Conservation (phyloP, 768 basidiomycete species). For the Pleurotus giganteus region DNA sequence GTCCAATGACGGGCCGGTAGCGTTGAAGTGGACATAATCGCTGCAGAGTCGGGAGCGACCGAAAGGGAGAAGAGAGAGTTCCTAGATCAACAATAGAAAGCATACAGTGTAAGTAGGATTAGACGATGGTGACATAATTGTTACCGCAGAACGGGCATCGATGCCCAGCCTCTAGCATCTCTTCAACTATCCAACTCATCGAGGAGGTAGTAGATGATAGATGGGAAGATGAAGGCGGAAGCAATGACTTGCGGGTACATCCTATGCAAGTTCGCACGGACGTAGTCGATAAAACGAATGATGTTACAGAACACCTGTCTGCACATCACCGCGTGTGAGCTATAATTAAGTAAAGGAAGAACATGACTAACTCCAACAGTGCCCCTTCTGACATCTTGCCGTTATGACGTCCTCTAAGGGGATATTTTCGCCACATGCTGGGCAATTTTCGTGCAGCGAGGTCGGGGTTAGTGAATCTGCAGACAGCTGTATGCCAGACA, state of each 20-base stretch:
- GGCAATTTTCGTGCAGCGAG: conserved; percentile 62
- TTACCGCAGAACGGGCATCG: conserved; percentile 74
- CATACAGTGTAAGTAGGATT: not conserved
- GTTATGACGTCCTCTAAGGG: conserved; percentile 56
- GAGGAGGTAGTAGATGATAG: conserved; percentile 28
- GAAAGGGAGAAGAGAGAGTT: too few relatives aligned
- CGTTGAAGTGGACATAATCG: too few relatives aligned
- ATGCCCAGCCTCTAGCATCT: conserved; percentile 61
- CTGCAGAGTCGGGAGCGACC: too few relatives aligned
- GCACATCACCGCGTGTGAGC: conserved; percentile 15
- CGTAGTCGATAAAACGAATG: conserved; percentile 76
- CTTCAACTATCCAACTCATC: conserved; percentile 62
- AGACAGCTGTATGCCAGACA: conserved; percentile 22
- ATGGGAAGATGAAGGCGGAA: conserved; percentile 46
- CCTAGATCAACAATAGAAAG: too few relatives aligned
- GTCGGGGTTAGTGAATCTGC: conserved; percentile 29
- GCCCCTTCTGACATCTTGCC: conserved; percentile 69
- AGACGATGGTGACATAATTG: conserved; percentile 57
- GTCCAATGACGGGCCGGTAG: too few relatives aligned
- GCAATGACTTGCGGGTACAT: conserved; percentile 77
- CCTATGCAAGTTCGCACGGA: conserved; percentile 78
- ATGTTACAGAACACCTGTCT: conserved; percentile 82
- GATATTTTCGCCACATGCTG: conserved; percentile 66
- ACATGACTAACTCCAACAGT: conserved; percentile 65
- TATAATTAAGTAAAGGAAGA: conserved; percentile 7